Conservation (phyloP, 768 basidiomycete genomes). For the Collybia mongolica region DNA sequence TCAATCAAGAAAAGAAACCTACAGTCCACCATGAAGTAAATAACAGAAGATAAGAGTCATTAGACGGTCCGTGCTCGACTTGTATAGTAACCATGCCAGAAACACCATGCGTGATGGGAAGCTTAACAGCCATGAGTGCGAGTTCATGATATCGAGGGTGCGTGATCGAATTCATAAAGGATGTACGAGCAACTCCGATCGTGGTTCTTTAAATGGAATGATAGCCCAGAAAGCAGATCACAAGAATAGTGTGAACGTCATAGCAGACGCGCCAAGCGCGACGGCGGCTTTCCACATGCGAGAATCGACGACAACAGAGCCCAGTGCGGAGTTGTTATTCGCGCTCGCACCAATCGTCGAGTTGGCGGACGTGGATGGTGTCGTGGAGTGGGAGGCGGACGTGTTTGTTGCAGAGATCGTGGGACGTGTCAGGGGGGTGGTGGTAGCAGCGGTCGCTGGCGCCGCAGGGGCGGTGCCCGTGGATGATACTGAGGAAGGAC, state of each 20-base stretch:
- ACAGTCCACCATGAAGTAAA: too few relatives aligned
- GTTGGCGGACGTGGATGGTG: conserved; percentile 1
- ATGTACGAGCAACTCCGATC: too few relatives aligned
- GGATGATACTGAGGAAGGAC: conserved; percentile 10
- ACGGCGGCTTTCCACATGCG: conserved; percentile 18
- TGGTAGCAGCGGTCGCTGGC: not conserved
- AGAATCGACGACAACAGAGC: conserved; percentile 10
- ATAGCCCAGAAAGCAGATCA: conserved; percentile 5
- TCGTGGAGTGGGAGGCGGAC: not conserved
- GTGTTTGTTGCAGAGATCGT: not conserved
- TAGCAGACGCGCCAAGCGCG: conserved; percentile 12
- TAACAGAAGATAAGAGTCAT: too few relatives aligned
- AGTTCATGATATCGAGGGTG: too few relatives aligned
- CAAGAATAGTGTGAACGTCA: conserved; percentile 13
- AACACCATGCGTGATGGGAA: too few relatives aligned
- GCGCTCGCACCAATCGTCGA: conserved; percentile 7
- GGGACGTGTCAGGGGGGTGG: not conserved
- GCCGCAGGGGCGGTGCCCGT: conserved; percentile 6
- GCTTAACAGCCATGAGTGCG: too few relatives aligned
- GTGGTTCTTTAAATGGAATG: too few relatives aligned
- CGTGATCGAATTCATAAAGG: too few relatives aligned
- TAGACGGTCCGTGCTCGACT: too few relatives aligned
- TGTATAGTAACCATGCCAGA: too few relatives aligned
- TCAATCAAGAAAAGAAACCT: too few relatives aligned
- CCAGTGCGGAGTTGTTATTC: conserved; percentile 14